A percentile compares a stretch with the other conserved stretches of the same genome.
These are phyloP conservation scores for Solanum gandarillasii DNA, from an alignment of 257 asterid genomes.

Conservation along the genomic window DNA sequence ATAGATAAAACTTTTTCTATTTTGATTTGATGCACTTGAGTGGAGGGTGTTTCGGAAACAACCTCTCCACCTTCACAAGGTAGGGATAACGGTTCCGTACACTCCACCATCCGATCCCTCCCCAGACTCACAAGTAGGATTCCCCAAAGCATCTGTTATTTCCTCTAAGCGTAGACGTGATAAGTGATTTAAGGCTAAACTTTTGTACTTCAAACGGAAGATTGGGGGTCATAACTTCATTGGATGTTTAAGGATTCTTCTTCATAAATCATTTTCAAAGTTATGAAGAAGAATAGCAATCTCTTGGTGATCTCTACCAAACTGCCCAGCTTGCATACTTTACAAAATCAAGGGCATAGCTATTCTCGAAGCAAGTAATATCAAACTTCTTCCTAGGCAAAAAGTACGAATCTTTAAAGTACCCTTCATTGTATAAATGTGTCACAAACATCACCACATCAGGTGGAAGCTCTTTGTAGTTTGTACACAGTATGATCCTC, in stretches of 20 bases:
- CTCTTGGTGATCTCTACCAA: slow-evolving; percentile 56
- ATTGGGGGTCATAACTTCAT: not conserved
- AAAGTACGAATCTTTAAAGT: slow-evolving; percentile 44
- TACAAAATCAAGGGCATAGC: slow-evolving; percentile 46
- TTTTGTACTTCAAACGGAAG: not conserved
- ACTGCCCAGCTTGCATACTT: slow-evolving; percentile 47
- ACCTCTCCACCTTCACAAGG: not conserved
- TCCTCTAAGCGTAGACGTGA: not conserved
- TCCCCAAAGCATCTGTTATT: not conserved
- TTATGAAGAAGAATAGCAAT: slow-evolving; percentile 15
- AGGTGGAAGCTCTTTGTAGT: slow-evolving; percentile 43
- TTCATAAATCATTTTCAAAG: not conserved
- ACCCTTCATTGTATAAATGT: slow-evolving; percentile 40
- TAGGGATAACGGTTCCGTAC: not conserved
- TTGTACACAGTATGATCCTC: slow-evolving; percentile 38
- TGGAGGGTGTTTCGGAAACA: not conserved
- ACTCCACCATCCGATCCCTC: not conserved
- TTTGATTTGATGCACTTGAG: not conserved
- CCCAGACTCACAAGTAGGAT: not conserved
- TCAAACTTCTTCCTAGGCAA: slow-evolving; percentile 31
- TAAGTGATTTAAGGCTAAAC: not conserved
- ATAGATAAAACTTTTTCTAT: not conserved
- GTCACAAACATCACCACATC: slow-evolving; percentile 45
- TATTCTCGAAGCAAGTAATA: slow-evolving; percentile 28
- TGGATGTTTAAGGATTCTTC: not conserved